A percentile compares a stretch with the other conserved stretches of the same genome.
Evolutionary conservation across 441 rosid species (phyloP).

Genomic region (Kokia cookei): DNA sequence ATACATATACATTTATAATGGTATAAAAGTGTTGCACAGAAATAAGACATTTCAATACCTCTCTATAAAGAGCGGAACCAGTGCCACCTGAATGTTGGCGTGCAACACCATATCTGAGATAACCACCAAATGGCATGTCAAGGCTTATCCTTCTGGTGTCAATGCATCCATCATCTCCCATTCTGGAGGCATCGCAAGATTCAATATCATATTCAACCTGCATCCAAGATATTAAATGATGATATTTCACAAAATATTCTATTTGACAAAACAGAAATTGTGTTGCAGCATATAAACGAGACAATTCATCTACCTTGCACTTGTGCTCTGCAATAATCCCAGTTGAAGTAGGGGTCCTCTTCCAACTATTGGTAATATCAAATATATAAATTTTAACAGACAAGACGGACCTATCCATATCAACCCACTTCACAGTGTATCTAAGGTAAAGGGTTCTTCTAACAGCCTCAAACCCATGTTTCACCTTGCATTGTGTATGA

Average conservation of each 20-base stretch:
- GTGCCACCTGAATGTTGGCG: slow-evolving; percentile 46
- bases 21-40: neutral
- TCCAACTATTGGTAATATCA: slow-evolving; percentile 75
- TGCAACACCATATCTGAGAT: slow-evolving; percentile 70
- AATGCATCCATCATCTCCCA: slow-evolving; percentile 21
- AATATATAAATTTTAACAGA: slow-evolving; percentile 65
- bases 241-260: neutral
- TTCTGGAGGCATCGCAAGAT: slow-evolving; percentile 26
- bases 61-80: neutral
- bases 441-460: neutral
- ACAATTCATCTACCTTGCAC: neutral
- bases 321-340: slow-evolving; percentile 24
- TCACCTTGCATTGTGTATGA: slow-evolving; percentile 55
- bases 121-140: slow-evolving; percentile 55
- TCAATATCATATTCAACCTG: slow-evolving; percentile 72
- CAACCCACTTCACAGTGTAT: neutral
- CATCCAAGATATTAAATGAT: neutral
- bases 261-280: neutral
- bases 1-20: neutral
- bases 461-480: slow-evolving; percentile 42
- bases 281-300: neutral
- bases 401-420: slow-evolving; percentile 21
- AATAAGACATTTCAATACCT: neutral
- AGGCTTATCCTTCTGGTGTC: slow-evolving; percentile 51
- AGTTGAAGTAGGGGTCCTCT: slow-evolving; percentile 22